phyloP scores from a whole-genome alignment of 805 yeast species.

The Kodamaea neixiangensis region DNA sequence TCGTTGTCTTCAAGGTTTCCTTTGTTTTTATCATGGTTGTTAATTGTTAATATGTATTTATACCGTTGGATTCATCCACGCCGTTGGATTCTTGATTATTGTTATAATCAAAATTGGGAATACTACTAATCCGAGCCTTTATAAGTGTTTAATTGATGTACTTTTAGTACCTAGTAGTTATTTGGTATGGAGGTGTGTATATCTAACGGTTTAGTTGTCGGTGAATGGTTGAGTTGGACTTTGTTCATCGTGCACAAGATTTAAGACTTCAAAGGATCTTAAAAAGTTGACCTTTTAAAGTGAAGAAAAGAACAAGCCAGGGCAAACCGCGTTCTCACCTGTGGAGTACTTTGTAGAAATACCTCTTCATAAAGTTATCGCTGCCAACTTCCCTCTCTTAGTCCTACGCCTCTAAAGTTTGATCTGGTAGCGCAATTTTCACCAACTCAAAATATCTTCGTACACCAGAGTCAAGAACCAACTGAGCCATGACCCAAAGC shows the following conservation, averaged over 20 bases:
- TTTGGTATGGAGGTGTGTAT: neutral
- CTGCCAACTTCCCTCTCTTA: no score
- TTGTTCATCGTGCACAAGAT: no score
- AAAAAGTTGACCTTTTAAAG: no score
- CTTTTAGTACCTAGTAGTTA: neutral
- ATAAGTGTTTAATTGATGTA: conserved; percentile 4
- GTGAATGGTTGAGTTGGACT: no score
- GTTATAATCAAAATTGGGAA: neutral
- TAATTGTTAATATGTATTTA: conserved; percentile 3
- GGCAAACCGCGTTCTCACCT: no score
- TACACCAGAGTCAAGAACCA: neutral
- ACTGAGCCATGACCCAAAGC: conserved; percentile 5
- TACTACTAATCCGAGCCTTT: neutral
- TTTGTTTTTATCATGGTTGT: conserved; percentile 3
- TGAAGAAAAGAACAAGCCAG: no score
- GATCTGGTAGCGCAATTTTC: conserved; percentile 2
- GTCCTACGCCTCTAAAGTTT: no score
- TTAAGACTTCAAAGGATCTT: no score
- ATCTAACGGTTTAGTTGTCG: no score
- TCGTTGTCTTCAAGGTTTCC: conserved; percentile 5
- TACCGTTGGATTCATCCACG: neutral
- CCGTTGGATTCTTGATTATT: neutral
- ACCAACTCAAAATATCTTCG: neutral
- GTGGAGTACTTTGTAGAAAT: no score
- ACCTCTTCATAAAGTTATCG: no score